A percentile compares a stretch with the other conserved stretches of the same genome.
These are phyloP conservation scores for Mrakiaceae sp. DNA, from an alignment of 1,284 basidiomycete species.

Conservation along the genomic window DNA sequence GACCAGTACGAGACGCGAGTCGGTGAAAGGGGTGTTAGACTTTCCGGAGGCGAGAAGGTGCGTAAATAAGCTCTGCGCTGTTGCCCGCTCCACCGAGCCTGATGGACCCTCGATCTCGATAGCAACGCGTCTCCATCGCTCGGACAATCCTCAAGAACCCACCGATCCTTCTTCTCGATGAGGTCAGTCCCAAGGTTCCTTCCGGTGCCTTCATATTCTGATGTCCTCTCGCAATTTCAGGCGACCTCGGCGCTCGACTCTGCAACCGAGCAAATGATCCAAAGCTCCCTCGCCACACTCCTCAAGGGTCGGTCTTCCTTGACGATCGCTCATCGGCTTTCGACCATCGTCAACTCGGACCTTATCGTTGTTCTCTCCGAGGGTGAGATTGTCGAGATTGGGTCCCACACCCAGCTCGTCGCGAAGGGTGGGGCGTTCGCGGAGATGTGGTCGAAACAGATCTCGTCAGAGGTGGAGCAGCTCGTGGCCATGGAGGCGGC, in stretches of 20 bases:
- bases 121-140: slow-evolving; percentile 76
- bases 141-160: slow-evolving; percentile 70
- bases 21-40: slow-evolving; percentile 67
- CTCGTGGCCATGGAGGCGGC: not conserved
- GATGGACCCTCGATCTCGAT: slow-evolving; percentile 53
- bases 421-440: slow-evolving; percentile 61
- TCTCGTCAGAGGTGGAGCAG: slow-evolving; percentile 8
- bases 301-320: slow-evolving; percentile 57
- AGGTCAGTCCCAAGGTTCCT: slow-evolving; percentile 39
- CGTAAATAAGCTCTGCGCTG: slow-evolving; percentile 9
- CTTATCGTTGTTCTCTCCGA: slow-evolving; percentile 36
- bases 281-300: slow-evolving; percentile 63
- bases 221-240: slow-evolving; percentile 6
- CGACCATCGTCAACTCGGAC: slow-evolving; percentile 67
- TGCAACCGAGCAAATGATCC: slow-evolving; percentile 71
- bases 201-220: not conserved
- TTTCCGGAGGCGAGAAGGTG: slow-evolving; percentile 37
- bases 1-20: slow-evolving; percentile 64
- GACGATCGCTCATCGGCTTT: slow-evolving; percentile 60
- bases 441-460: slow-evolving; percentile 67
- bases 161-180: slow-evolving; percentile 67
- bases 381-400: slow-evolving; percentile 57
- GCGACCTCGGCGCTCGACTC: slow-evolving; percentile 54
- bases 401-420: slow-evolving; percentile 59
- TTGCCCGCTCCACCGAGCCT: not conserved